Conservation (phyloP, 2,329 filamentous ascomycete genomes). For the Graphilbum ipis-grandicollis region DNA sequence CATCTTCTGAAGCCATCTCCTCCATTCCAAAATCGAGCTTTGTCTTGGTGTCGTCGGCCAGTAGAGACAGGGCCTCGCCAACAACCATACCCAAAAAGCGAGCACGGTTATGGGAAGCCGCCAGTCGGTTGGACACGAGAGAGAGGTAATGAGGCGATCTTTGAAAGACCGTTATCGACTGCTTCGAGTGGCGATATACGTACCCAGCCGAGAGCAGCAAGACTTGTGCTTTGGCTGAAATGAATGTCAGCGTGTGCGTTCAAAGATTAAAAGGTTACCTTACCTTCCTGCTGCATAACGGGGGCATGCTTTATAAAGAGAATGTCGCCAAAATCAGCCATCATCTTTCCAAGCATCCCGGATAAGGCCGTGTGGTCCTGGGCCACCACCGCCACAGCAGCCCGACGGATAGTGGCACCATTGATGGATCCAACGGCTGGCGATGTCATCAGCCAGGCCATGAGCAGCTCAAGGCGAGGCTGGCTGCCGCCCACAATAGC, state of each 20-base stretch:
- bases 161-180: slow-evolving; percentile 50
- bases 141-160: slow-evolving; percentile 59
- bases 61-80: slow-evolving; percentile 49
- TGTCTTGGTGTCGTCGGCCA: slow-evolving; percentile 52
- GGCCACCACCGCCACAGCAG: slow-evolving; percentile 40
- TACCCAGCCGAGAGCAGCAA: slow-evolving; percentile 65
- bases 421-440: slow-evolving; percentile 49
- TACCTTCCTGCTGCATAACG: slow-evolving; percentile 77
- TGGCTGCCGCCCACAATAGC: slow-evolving; percentile 28
- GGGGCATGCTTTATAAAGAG: slow-evolving; percentile 76
- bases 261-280: slow-evolving; percentile 1
- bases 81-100: slow-evolving; percentile 80
- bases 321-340: slow-evolving; percentile 66
- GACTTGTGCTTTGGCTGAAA: slow-evolving; percentile 57
- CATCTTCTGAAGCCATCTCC: slow-evolving; percentile 57
- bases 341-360: slow-evolving; percentile 45
- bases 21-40: slow-evolving; percentile 72
- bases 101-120: slow-evolving; percentile 54
- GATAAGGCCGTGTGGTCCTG: slow-evolving; percentile 32
- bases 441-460: slow-evolving; percentile 47
- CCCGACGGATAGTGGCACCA: slow-evolving; percentile 47
- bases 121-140: slow-evolving; percentile 70
- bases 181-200: slow-evolving; percentile 45
- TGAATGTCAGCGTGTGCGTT: slow-evolving; percentile 9
- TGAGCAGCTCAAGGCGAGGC: slow-evolving; percentile 32